Base-by-base conservation (phyloP, 306 rosid species). In the Trifolium pratense region DNA sequence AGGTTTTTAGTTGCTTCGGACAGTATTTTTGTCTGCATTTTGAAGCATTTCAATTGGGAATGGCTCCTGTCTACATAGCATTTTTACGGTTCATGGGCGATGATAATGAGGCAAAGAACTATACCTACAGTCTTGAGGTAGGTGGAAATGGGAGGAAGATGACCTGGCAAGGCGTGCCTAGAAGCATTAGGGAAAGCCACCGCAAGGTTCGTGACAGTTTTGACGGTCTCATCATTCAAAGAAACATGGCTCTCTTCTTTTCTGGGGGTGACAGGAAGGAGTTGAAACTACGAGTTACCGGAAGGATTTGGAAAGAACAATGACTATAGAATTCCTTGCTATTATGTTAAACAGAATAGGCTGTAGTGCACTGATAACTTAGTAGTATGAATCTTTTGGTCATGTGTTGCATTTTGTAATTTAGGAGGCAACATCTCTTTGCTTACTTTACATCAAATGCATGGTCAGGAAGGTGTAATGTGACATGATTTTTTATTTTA, bases 111-210 rank as follows among this genome's bases (percentile, higher is more conserved):
- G 97, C 96, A 7, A 89, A 89, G 81, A 92, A 88, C 77, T 92
- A 88, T 70, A 89, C 86, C 82, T 92, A 92, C 75, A 92, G 93
- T 80, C 93, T 92, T 0, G 97, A 92, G 85, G 93, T 92, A 57
- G 97, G 97, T 55, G 97, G 96, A 61, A 88, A 92, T 34, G 97
- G 96, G 62, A 86, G 97, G 85, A 92, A 92, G 85, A 83, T 88
- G 96, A 77, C 85, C n/a, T 89, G 97, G 97, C 93, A 92, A 56
- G 97, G 97, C 2, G 92, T 88, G 60, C 97, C 97, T 0, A 83
- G 97, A 65, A 92, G 93, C 84, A 85, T 92, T 40, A 76, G 97
- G 80, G 96, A 92, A 75, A 85, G 88, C 77, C 96, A 92, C 74
- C 85, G 90, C 55, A 92, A 89, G 80, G 97, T 89, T 39, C 92